A percentile compares a stretch with the other conserved stretches of the same genome.
Evolutionary conservation across 306 rosid species (phyloP).

Genomic region (Pyrus betulifolia): DNA sequence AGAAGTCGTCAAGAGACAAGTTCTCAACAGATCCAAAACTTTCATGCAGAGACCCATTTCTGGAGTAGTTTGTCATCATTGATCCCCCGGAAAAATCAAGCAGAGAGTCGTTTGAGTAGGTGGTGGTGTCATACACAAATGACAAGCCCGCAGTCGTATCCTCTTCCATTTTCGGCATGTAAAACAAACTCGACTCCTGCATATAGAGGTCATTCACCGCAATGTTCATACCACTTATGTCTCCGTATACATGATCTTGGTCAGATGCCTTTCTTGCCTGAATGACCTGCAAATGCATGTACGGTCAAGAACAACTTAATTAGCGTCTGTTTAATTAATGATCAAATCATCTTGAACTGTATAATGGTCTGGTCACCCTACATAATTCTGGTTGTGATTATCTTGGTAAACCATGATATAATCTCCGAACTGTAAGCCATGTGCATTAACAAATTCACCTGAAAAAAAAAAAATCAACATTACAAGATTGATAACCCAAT

Average conservation of each 20-base stretch:
- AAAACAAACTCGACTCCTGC: constrained; percentile 33
- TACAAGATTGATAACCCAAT: not conserved
- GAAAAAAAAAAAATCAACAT: not conserved
- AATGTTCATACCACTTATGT: constrained; percentile 4
- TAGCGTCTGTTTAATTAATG: not conserved
- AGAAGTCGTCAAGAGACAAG: constrained; percentile 80
- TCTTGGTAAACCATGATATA: constrained; percentile 67
- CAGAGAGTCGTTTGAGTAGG: constrained; percentile 58
- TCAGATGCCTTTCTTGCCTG: constrained; percentile 2
- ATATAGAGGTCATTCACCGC: constrained; percentile 22
- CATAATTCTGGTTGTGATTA: constrained; percentile 50
- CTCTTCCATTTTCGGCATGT: constrained; percentile 9
- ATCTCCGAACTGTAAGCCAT: constrained; percentile 71
- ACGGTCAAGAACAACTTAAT: not conserved
- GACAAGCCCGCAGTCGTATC: constrained; percentile 49
- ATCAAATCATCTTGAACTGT: not conserved
- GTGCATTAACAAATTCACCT: constrained; percentile 80
- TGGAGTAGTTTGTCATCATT: constrained; percentile 54
- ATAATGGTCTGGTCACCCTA: constrained; percentile 10
- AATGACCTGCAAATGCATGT: constrained; percentile 1
- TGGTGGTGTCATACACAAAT: constrained; percentile 65
- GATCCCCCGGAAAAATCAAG: constrained; percentile 85
- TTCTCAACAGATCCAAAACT: constrained; percentile 77
- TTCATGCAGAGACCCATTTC: constrained; percentile 43
- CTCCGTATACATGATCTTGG: constrained; percentile 6